These are phyloP conservation scores for Durotheca rogersii DNA, from an alignment of 495 filamentous ascomycete genomes.

Conservation along the genomic window DNA sequence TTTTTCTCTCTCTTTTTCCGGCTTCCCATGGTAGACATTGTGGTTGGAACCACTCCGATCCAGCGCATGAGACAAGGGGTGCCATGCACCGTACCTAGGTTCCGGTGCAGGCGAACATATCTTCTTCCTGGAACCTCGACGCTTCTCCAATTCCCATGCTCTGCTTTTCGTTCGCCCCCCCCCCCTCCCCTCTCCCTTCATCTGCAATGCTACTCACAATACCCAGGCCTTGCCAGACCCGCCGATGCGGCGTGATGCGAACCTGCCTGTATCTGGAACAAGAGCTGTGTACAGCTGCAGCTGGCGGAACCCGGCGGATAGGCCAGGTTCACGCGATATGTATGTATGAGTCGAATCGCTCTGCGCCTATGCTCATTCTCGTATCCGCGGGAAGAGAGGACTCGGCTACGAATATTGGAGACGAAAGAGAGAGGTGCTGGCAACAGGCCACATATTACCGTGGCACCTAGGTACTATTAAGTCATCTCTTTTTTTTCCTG, in stretches of 20 bases:
- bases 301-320: conserved; percentile 7
- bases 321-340: not conserved
- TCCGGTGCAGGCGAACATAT: conserved; percentile 9
- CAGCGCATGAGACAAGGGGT: conserved; percentile 2
- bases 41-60: not conserved
- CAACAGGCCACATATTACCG: conserved; percentile 12
- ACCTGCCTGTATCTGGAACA: conserved; percentile 25
- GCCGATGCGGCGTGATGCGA: conserved; percentile 18
- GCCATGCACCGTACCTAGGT: conserved; percentile 15
- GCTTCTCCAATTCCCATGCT: not conserved
- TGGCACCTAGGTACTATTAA: conserved; percentile 13
- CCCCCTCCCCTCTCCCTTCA: not conserved
- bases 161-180: not conserved
- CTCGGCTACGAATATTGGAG: not conserved
- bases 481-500: conserved; percentile 2
- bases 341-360: conserved; percentile 7
- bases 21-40: not conserved
- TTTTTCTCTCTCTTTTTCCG: too few species aligned
- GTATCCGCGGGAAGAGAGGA: not conserved
- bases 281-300: conserved; percentile 8
- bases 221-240: conserved; percentile 7
- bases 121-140: conserved; percentile 5
- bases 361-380: conserved; percentile 2
- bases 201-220: conserved; percentile 4
- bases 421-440: conserved; percentile 6